Conservation (phyloP, 495 filamentous ascomycete genomes). For the Talaromyces wortmannii region DNA sequence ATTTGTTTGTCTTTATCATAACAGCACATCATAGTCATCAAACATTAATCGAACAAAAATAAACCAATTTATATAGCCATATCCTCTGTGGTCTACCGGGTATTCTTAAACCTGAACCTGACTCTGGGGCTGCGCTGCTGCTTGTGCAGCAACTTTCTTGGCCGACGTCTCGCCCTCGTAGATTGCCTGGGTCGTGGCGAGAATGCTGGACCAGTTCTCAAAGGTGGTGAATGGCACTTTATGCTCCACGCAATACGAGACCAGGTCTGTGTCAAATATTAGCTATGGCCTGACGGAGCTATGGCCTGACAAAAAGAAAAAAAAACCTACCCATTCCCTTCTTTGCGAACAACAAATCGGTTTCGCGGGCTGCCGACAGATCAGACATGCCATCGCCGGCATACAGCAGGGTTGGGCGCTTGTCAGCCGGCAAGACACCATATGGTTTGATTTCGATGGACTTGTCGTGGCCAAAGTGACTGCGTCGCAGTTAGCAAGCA, state of each 20-base stretch:
- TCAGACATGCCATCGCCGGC: slow-evolving; percentile 90
- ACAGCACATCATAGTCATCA: no score
- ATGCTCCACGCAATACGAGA: slow-evolving; percentile 72
- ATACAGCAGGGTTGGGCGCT: slow-evolving; percentile 75
- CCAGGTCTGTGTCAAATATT: slow-evolving; percentile 51
- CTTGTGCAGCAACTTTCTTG: slow-evolving; percentile 20
- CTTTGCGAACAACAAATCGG: slow-evolving; percentile 87
- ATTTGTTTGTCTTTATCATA: no score
- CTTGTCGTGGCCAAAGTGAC: slow-evolving; percentile 91
- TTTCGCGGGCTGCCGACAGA: slow-evolving; percentile 79
- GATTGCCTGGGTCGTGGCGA: slow-evolving; percentile 67
- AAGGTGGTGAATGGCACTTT: slow-evolving; percentile 77
- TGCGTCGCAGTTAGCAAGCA: slow-evolving; percentile 15
- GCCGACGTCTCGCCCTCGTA: slow-evolving; percentile 46
- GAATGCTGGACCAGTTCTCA: slow-evolving; percentile 68
- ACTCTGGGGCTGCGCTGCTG: neutral
- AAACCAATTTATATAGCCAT: neutral
- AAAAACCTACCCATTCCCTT: slow-evolving; percentile 64
- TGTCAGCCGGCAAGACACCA: slow-evolving; percentile 55
- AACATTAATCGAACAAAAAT: no score
- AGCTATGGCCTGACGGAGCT: neutral
- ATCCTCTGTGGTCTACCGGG: neutral
- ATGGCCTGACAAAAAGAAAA: neutral
- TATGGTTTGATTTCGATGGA: slow-evolving; percentile 80
- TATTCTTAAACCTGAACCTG: neutral